Evolutionary conservation across 2,329 filamentous ascomycete species (phyloP), one percentile per base, ranked within the genome.

Genomic region (Alternaria sp.): DNA sequence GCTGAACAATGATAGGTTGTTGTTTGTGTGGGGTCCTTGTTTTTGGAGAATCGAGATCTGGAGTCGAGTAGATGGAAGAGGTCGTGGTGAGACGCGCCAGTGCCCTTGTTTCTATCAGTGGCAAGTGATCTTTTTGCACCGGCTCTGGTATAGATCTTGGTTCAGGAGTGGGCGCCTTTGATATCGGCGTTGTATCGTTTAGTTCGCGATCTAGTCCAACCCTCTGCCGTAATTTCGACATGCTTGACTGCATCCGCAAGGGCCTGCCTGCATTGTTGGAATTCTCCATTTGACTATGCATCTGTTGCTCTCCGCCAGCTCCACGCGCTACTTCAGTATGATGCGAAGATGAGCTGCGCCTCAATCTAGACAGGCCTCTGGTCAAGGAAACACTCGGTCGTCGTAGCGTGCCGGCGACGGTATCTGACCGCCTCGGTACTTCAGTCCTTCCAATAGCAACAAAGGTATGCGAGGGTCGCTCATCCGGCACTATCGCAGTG

Each of bases 371-470:
- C 20, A 76, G 55, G 38, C 71, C 74, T 20, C 68, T 68, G 49
- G 67, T 72, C 9, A 76, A 51, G 4, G 67, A 65, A 6, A 76
- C 44, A 32, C 70, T 75, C 9, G 75, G 72, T 39, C 66, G 62
- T 32, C 66, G 65, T 22, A 75, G 57, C 5, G 67, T 65, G 11
- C 57, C 59, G 7, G 66, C 66, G 22, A 78, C 66, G 22, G 68
- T 71, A 22, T 72, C 70, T 36, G 74, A 72, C 61, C 73, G 64
- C 26, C 64, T 69, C 5, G 72, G 72, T 8, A 71, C 49, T 52
- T 74, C 70, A 12, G 59, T 61, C n/a, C 65, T 68, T 5, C 67
- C 71, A 44, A 47, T 64, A 9, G 69, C 69, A 18, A 65, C 66
- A 48, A 68, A 71, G 0, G 66, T 71, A 48, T 75, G 71, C 12